phyloP scores from a whole-genome alignment of 805 yeast genomes.

The Nematodospora valgi region DNA sequence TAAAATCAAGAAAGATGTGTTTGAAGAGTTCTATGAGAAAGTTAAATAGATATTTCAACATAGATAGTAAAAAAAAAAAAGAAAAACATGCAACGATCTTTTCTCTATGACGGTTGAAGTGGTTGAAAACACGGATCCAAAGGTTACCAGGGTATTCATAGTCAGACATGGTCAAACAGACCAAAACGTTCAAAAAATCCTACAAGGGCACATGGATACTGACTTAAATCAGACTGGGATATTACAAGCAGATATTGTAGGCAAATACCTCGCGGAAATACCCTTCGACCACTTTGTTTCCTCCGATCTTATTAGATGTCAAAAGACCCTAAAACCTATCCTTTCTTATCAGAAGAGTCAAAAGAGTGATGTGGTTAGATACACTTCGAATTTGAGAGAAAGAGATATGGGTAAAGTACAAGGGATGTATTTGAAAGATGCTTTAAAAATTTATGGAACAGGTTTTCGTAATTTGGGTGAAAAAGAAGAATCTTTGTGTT shows the following conservation, averaged over 20 bases:
- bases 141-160: constrained; percentile 49
- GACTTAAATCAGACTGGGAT: constrained; percentile 60
- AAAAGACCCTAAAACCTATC: constrained; percentile 52
- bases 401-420: constrained; percentile 73
- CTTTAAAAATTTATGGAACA: constrained; percentile 56
- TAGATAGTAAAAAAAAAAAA: background rate
- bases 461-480: constrained; percentile 69
- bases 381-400: constrained; percentile 56
- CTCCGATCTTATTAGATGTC: constrained; percentile 59
- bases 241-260: constrained; percentile 58
- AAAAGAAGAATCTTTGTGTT: constrained; percentile 39
- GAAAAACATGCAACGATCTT: background rate
- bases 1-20: constrained; percentile 63
- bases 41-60: constrained; percentile 4
- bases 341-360: constrained; percentile 17
- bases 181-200: constrained; percentile 60
- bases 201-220: constrained; percentile 78
- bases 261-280: constrained; percentile 36
- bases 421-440: constrained; percentile 69
- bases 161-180: constrained; percentile 86
- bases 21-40: constrained; percentile 20
- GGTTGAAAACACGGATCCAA: constrained; percentile 30
- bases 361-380: constrained; percentile 17
- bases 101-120: constrained; percentile 18
- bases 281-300: constrained; percentile 46